Evolutionary conservation across 768 basidiomycete genomes (phyloP), one percentile per base, ranked within the genome.

Genomic region (Suillus tomentosus): DNA sequence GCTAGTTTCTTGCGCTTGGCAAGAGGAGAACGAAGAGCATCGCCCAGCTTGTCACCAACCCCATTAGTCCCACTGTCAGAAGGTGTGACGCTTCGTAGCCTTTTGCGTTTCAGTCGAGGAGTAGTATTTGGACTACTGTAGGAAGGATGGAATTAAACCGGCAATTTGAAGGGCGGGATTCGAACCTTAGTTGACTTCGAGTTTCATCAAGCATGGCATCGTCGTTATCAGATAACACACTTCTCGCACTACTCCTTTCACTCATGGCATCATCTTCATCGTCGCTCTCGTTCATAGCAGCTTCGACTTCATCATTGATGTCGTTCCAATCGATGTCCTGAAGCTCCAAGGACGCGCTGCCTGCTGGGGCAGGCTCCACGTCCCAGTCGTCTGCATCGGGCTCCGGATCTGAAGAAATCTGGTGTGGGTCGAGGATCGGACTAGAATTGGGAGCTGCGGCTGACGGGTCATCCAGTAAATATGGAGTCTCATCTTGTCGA

Each of bases 241-340:
- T 85, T 73, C 71, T 79, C 73, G 79, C 79, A 63, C 77, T 80
- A 72, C 80, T 84, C 70, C 54, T 73, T 66, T 71, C 78, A 66
- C 73, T 79, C 71, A 70, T 76, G 59, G 68, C 64, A 62, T 79
- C 79, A 37, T 79, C 77, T 11, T 75, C 78, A 61, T 89, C 88
- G 65, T 90, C 87, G 66, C 87, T 88, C 79, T 92, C 90, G 66
- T 87, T 89, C 85, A 95, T 87, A 45, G 91, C 89, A 50, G 89
- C 94, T 66, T 94, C 92, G 42, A 95, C 89, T 71, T 96, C 95
- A 64, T 90, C 86, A 71, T 92, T 91, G 68, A 93, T 89, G 68
- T 88, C 89, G 68, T 87, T 85, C 90, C 93, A 94, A 73, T 94
- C 83, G 62, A 93, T 87, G 54, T 86, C 86, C 64, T 77, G 81